A percentile compares a stretch with the other conserved stretches of the same genome.
Conservation (phyloP, 31 red algal species). For the Porphyra umbilicalis region DNA sequence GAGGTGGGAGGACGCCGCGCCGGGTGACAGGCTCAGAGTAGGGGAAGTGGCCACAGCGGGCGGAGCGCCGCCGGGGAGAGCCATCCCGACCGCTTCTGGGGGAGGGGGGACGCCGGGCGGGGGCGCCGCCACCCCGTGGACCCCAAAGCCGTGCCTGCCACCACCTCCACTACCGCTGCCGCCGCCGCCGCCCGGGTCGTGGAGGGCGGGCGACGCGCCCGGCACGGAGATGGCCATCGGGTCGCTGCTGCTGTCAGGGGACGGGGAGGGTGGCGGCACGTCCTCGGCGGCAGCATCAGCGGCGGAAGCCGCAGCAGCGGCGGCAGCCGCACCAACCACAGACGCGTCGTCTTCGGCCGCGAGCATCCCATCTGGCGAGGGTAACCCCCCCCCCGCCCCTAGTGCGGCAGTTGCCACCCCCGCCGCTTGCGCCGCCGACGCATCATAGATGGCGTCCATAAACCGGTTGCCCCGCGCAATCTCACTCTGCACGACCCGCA, state of each 20-base stretch:
- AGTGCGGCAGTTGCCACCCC: too few relatives aligned
- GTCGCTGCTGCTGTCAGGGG: background rate
- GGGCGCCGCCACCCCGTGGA: background rate
- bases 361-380: background rate
- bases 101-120: background rate
- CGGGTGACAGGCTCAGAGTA: background rate
- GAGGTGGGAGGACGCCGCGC: background rate
- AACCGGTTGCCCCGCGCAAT: slow-evolving; percentile 53
- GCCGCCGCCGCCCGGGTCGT: background rate
- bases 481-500: slow-evolving; percentile 81
- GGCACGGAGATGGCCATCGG: background rate
- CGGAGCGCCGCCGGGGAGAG: background rate
- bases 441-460: slow-evolving; percentile 25
- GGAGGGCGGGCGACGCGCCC: background rate
- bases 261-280: background rate
- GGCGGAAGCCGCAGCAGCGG: background rate
- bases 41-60: too few relatives aligned
- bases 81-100: background rate
- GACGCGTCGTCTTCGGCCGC: too few relatives aligned
- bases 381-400: background rate
- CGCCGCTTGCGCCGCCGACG: slow-evolving; percentile 17
- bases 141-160: background rate
- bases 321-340: too few relatives aligned
- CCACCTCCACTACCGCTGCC: background rate
- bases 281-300: background rate